phyloP scores from a whole-genome alignment of 768 basidiomycete species.

The Boletus eberwhitei region DNA sequence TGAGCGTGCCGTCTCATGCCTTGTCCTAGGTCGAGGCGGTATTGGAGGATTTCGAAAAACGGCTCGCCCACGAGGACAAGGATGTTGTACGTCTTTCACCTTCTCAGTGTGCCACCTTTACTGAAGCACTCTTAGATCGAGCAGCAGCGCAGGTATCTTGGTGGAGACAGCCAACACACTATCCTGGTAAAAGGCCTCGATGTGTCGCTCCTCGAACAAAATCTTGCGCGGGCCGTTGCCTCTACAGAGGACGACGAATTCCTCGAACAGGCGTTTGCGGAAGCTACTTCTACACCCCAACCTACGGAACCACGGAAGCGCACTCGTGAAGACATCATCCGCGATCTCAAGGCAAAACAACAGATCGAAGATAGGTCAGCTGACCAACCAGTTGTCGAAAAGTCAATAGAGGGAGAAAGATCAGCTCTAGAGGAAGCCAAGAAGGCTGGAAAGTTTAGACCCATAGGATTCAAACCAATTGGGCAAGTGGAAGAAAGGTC shows the following conservation, averaged over 20 bases:
- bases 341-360: slow-evolving; percentile 67
- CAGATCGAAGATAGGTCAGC: slow-evolving; percentile 20
- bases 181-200: slow-evolving; percentile 91
- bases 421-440: slow-evolving; percentile 37
- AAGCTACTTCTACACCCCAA: slow-evolving; percentile 34
- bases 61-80: slow-evolving; percentile 55
- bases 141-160: slow-evolving; percentile 71
- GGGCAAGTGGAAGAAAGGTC: slow-evolving; percentile 41
- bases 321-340: slow-evolving; percentile 73
- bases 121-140: slow-evolving; percentile 52
- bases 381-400: slow-evolving; percentile 11
- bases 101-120: background rate
- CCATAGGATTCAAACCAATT: slow-evolving; percentile 66
- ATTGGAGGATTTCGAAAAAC: slow-evolving; percentile 76
- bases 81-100: slow-evolving; percentile 45
- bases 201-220: slow-evolving; percentile 78
- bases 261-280: slow-evolving; percentile 71
- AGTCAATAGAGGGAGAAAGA: slow-evolving; percentile 14
- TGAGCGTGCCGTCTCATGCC: background rate
- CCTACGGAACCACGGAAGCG: slow-evolving; percentile 53
- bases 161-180: slow-evolving; percentile 82
- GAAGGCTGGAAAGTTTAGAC: slow-evolving; percentile 44
- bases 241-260: slow-evolving; percentile 72
- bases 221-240: slow-evolving; percentile 62
- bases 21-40: slow-evolving; percentile 66